phyloP scores from a whole-genome alignment of 148 eudicot genomes.

The Polygonum maritimum region DNA sequence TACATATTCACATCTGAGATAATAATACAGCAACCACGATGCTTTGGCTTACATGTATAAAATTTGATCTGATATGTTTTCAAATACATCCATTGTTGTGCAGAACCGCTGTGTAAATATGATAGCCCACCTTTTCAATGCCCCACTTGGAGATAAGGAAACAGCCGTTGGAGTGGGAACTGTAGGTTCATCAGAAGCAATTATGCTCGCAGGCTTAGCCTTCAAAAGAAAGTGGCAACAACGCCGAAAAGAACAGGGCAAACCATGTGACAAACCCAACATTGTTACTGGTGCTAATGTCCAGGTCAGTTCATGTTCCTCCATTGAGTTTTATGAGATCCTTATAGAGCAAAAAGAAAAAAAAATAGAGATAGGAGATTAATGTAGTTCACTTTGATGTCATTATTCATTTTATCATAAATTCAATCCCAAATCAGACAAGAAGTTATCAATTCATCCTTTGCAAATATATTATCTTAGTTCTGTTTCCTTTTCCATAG shows the following conservation, averaged over 20 bases:
- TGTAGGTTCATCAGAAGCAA: conserved; percentile 40
- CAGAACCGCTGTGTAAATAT: conserved; percentile 46
- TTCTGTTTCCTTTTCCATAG: no score
- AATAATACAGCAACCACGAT: neutral
- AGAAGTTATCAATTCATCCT: no score
- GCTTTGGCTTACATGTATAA: neutral
- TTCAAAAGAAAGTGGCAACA: conserved; percentile 47
- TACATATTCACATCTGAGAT: neutral
- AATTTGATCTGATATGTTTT: neutral
- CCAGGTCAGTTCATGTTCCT: conserved; percentile 17
- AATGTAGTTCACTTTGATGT: no score
- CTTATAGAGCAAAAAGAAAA: neutral
- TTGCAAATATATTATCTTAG: no score
- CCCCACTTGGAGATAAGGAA: conserved; percentile 24
- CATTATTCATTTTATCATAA: no score
- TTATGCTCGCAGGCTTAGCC: conserved; percentile 40
- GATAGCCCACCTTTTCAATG: conserved; percentile 30
- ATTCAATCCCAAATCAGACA: no score
- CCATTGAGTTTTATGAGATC: neutral
- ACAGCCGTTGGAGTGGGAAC: conserved; percentile 41
- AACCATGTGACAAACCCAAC: conserved; percentile 35
- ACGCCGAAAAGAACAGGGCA: conserved; percentile 29
- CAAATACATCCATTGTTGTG: neutral
- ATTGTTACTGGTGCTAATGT: conserved; percentile 45
- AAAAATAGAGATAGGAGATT: no score